Base-by-base conservation (phyloP, 2,329 filamentous ascomycete species). In the Xylaria sp. region DNA sequence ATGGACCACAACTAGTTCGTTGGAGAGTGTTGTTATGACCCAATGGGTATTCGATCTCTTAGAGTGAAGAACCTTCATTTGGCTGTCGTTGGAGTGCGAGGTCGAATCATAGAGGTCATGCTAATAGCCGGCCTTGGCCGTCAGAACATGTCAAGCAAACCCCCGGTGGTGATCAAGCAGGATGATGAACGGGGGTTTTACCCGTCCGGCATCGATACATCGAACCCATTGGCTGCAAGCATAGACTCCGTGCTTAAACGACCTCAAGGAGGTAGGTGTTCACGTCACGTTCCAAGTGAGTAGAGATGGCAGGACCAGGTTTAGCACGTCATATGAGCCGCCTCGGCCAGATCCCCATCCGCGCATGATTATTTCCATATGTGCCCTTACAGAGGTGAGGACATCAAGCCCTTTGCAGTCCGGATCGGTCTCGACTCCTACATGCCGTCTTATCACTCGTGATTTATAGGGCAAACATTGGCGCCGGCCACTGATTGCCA, bases 91-190 rank as follows among this genome's bases (percentile, higher is more conserved):
- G 15, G n/a, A 18, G n/a, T 44, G 23, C 7, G 6, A 25, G 18
- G n/a, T 48, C 56, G 34, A 18, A 18, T 31, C 31, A 12, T 5
- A 28, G 39, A n/a, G 31, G 3, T 23, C 18, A 25, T 41, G 25
- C 2, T 37, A 31, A 39, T 20, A 18, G 6, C 60, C 48, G 31
- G 28, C 58, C 5, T 39, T n/a, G 15, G 25, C 31, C 50, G 34
- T 62, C 37, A 57, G 44, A 41, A 34, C 34, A 58, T 61, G 15
- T 65, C 52, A 46, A 41, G 31, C 23, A 31, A 73, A 63, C 74
- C 75, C 65, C 65, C n/a, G 73, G 59, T 46, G 75, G 48, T 63
- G 74, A 77, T 77, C 74, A 77, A 72, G 73, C 75, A 67, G 64
- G 62, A 67, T 60, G 50, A 63, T 65, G 41, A 54, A 54, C 63